phyloP scores from a whole-genome alignment of 345 rosid species.

The Eucalyptus cladocalyx region DNA sequence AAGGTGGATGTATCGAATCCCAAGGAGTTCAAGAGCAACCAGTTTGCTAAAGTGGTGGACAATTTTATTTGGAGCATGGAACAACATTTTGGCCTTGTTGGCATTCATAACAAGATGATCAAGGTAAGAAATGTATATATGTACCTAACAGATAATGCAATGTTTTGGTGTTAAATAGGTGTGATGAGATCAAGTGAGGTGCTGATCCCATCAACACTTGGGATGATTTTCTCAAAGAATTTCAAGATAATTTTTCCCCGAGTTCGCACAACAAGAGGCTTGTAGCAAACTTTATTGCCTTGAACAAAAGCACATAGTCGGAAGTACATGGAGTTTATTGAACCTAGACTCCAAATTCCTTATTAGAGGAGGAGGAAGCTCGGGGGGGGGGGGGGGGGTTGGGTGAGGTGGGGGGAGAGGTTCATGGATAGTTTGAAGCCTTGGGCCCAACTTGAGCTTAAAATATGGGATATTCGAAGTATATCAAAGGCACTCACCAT shows the following conservation, averaged over 20 bases:
- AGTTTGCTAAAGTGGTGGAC: rapidly evolving
- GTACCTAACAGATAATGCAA: rapidly evolving
- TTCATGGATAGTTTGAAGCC: background rate
- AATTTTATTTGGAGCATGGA: too few relatives aligned
- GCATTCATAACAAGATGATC: too few relatives aligned
- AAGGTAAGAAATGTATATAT: too few relatives aligned
- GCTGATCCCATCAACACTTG: too few relatives aligned
- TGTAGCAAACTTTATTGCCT: background rate
- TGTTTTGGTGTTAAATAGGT: too few relatives aligned
- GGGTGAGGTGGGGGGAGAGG: too few relatives aligned
- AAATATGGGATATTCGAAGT: background rate
- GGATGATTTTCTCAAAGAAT: too few relatives aligned
- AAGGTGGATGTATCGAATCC: too few relatives aligned
- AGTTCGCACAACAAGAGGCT: background rate
- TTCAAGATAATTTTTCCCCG: too few relatives aligned
- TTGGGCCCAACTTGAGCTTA: background rate
- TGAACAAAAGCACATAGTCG: background rate
- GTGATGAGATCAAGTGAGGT: too few relatives aligned
- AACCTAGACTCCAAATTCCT: background rate
- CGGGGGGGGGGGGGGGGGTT: rapidly evolving
- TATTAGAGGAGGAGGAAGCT: background rate
- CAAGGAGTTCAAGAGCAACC: too few relatives aligned
- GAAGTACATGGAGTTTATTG: background rate
- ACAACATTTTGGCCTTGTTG: too few relatives aligned
- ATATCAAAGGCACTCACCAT: background rate